Conservation (phyloP, 23 red algal genomes). For the Gracilariopsis chorda region DNA sequence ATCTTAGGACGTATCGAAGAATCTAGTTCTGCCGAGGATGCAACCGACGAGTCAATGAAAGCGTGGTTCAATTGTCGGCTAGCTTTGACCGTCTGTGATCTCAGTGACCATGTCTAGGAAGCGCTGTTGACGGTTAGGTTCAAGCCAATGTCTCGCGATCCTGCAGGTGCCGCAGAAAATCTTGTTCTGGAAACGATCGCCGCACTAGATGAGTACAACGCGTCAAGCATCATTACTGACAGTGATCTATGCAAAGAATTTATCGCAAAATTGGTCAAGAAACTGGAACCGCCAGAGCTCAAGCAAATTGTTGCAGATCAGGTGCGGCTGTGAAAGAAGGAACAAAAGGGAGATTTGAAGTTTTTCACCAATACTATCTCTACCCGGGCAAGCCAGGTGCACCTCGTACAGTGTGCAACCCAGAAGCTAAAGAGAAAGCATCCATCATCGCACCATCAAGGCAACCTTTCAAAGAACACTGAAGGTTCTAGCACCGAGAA, state of each 20-base stretch:
- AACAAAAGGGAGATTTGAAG: no score
- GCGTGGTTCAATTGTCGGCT: neutral
- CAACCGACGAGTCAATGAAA: neutral
- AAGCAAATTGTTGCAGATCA: no score
- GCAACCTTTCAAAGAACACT: neutral
- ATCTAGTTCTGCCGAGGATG: neutral
- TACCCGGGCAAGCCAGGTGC: neutral
- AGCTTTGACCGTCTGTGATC: neutral
- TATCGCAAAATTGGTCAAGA: neutral
- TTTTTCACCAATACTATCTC: neutral
- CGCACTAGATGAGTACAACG: constrained; percentile 28
- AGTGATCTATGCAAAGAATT: neutral
- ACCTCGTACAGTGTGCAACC: neutral
- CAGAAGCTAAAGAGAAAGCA: neutral
- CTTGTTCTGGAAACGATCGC: constrained; percentile 4
- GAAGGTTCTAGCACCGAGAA: no score
- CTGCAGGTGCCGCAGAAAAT: neutral
- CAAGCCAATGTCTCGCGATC: neutral
- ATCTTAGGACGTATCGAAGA: neutral
- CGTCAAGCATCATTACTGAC: neutral
- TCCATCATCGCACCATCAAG: neutral
- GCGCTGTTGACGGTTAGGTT: neutral
- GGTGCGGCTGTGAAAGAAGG: no score
- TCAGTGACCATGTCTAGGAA: neutral
- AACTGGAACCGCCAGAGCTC: neutral